Conservation (phyloP, 805 yeast genomes). For the Priceomyces castillae region DNA sequence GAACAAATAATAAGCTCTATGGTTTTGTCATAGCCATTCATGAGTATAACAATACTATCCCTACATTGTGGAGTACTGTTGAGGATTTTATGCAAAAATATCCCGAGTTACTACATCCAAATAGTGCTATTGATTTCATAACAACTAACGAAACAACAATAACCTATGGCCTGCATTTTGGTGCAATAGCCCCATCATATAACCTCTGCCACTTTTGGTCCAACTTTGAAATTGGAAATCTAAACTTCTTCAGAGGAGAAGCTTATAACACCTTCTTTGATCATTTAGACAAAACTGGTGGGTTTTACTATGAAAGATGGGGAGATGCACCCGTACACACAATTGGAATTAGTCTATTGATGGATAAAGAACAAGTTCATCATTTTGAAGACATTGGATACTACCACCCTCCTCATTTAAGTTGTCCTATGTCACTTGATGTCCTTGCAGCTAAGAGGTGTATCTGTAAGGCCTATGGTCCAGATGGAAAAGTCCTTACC, state of each 20-base stretch:
- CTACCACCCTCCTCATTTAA: constrained; percentile 41
- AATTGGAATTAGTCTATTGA: constrained; percentile 32
- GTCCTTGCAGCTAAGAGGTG: constrained; percentile 36
- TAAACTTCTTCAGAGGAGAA: constrained; percentile 48
- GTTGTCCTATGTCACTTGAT: constrained; percentile 39
- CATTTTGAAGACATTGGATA: constrained; percentile 47
- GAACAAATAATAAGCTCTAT: constrained; percentile 43
- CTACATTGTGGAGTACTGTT: constrained; percentile 50
- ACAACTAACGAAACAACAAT: constrained; percentile 41
- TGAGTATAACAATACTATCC: constrained; percentile 52
- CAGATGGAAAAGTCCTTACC: constrained; percentile 14
- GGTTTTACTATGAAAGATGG: constrained; percentile 61
- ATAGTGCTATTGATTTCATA: constrained; percentile 47
- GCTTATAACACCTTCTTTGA: constrained; percentile 47
- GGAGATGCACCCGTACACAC: constrained; percentile 54
- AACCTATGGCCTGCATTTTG: constrained; percentile 15
- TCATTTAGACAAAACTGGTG: constrained; percentile 46
- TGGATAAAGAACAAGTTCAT: constrained; percentile 37
- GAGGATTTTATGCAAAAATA: constrained; percentile 41
- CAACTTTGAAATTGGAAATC: constrained; percentile 56
- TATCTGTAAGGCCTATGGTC: constrained; percentile 25
- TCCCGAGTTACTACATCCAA: constrained; percentile 46
- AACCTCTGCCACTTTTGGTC: constrained; percentile 67
- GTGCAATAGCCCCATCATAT: constrained; percentile 31
- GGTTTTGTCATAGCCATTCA: constrained; percentile 52